Base-by-base conservation (phyloP, 1,284 basidiomycete species). In the Moesziomyces parantarcticus region DNA sequence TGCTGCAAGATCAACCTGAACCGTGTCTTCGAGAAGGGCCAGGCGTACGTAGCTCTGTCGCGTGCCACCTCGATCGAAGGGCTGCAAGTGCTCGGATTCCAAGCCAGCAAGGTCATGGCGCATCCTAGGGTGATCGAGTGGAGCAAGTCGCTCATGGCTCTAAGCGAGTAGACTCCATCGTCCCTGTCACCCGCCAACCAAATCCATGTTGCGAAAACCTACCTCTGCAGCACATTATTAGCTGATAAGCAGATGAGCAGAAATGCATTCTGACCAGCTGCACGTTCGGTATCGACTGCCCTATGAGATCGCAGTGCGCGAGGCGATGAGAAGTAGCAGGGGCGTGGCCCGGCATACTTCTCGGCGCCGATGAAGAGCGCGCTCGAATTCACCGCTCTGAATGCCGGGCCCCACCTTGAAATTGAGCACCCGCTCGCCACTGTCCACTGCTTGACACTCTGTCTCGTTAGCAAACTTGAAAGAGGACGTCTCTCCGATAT, bases 41-140 rank as follows among this genome's bases (percentile, higher is more conserved):
- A 94, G 87, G 94, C 94, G 36, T 98, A 99, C 79, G 95, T 98
- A 29, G 96, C 97, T 0, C 87, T 99, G 18, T 97, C 94, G 22
- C 92, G 97, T 34, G 97, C 97, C 3, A 97, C 94, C 0, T 91
- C 90, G 10, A 86, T 99, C 46, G 91, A 95, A 10, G 93, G 94
- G 1, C 87, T 99, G 22, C 94, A 99, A 83, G 92, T 98, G 1
- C 85, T 92, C 4, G 90, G 92, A 42, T 99, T 99, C 84, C 52
- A 70, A 45, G 53, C 78, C 7, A 56, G 56, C 32, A 79, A 78
- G 58, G 77, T 79, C 26, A 81, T 78, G 77, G 77, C 77, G 8
- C 79, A 80, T 59, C 75, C 75, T 9, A 67, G 75, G 40, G 79
- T 80, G n/a, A 76, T 79, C 29, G 42, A 68, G 50, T 80, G 79